These are phyloP conservation scores for Rhodamnia argentea DNA, from an alignment of 345 rosid species.

Conservation along the genomic window DNA sequence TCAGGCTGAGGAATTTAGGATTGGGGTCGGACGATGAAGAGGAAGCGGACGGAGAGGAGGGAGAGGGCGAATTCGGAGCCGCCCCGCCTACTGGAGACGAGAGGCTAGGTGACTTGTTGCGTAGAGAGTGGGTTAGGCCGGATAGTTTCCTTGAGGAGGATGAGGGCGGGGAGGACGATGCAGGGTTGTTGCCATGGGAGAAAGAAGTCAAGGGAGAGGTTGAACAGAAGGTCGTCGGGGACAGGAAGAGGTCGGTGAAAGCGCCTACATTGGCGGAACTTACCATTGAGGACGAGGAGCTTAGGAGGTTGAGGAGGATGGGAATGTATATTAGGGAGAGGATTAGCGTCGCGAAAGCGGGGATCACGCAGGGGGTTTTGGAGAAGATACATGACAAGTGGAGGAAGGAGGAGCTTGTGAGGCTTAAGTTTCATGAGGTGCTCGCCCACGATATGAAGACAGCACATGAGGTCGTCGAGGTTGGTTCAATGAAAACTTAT, in stretches of 20 bases:
- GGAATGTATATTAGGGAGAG: constrained; percentile 82
- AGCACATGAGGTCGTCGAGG: constrained; percentile 96
- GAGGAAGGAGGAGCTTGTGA: constrained; percentile 90
- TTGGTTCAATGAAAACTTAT: constrained; percentile 1
- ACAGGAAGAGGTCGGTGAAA: constrained; percentile 38
- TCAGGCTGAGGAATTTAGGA: constrained; percentile 75
- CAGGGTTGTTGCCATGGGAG: constrained; percentile 37
- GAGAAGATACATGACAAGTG: constrained; percentile 87
- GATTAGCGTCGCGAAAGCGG: constrained; percentile 82
- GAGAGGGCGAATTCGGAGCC: constrained; percentile 11
- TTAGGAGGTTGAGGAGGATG: constrained; percentile 63
- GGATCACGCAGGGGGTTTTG: constrained; percentile 68
- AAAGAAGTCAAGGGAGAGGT: constrained; percentile 39
- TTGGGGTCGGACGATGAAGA: constrained; percentile 62
- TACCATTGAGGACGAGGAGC: constrained; percentile 82
- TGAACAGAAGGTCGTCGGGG: constrained; percentile 37
- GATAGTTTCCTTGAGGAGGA: constrained; percentile 36
- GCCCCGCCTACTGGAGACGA: constrained; percentile 62
- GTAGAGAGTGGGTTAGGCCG: constrained; percentile 85
- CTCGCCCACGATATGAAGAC: constrained; percentile 90
- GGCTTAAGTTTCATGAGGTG: constrained; percentile 91
- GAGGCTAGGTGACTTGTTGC: constrained; percentile 65
- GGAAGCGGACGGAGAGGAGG: constrained; percentile 29
- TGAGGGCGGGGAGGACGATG: constrained; percentile 21
- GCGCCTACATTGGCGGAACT: constrained; percentile 89